phyloP scores from a whole-genome alignment of 495 filamentous ascomycete genomes.

The Zalerion maritima region DNA sequence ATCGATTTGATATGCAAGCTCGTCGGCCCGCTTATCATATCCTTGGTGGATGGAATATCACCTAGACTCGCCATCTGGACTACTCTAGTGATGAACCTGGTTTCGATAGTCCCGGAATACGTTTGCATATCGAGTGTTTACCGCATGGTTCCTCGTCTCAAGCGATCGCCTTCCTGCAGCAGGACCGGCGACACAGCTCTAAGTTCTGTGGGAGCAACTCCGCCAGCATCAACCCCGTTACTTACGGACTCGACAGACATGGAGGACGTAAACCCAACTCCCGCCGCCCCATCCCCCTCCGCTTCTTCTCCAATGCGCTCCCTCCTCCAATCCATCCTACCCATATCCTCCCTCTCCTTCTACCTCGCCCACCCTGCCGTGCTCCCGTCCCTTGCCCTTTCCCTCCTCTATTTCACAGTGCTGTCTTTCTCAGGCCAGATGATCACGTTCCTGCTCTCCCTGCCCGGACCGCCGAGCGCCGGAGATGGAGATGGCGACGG shows the following conservation, averaged over 20 bases:
- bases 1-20: conserved; percentile 65
- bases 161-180: conserved; percentile 7
- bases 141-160: conserved; percentile 1
- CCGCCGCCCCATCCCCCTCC: no score
- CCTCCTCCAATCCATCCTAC: conserved; percentile 18
- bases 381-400: conserved; percentile 38
- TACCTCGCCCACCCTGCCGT: conserved; percentile 32
- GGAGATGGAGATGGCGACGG: no score
- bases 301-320: conserved; percentile 27
- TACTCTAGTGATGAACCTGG: conserved; percentile 22
- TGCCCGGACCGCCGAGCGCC: conserved; percentile 17
- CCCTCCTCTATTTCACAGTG: conserved; percentile 45
- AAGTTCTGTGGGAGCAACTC: background rate
- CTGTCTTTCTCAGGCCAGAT: conserved; percentile 44
- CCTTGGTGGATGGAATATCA: conserved; percentile 24
- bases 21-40: conserved; percentile 43
- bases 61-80: conserved; percentile 18
- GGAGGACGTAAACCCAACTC: no score
- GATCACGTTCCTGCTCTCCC: conserved; percentile 42
- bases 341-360: conserved; percentile 12
- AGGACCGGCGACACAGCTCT: no score
- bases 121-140: conserved; percentile 35
- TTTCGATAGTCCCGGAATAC: conserved; percentile 39
- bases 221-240: background rate
- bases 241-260: no score